A percentile compares a stretch with the other conserved stretches of the same genome.
phyloP scores from a whole-genome alignment of 2,329 filamentous ascomycete species.

The Aspergillus brunneoviolaceus region DNA sequence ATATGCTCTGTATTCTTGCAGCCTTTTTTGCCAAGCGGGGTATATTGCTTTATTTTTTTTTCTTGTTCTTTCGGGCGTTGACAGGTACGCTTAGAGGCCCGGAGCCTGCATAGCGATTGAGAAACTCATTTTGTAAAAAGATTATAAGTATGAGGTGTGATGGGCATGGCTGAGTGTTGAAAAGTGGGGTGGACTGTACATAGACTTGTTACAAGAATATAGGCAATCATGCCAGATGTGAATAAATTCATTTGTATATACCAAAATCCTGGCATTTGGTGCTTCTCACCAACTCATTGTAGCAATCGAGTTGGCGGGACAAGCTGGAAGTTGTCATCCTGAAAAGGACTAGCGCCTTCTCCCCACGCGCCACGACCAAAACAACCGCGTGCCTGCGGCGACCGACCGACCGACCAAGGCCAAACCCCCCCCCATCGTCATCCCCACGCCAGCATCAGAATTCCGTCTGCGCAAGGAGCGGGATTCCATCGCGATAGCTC shows the following conservation, averaged over 20 bases:
- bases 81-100: conserved; percentile 9
- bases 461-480: conserved; percentile 22
- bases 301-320: not conserved
- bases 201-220: conserved; percentile 8
- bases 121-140: conserved; percentile 5
- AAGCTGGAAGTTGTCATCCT: conserved; percentile 15
- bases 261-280: too few species aligned
- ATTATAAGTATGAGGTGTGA: conserved; percentile 4
- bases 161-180: not conserved
- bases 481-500: conserved; percentile 7
- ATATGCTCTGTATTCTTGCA: not conserved
- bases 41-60: not conserved
- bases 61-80: conserved; percentile 10
- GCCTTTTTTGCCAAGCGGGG: not conserved
- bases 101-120: conserved; percentile 15
- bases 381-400: conserved; percentile 38
- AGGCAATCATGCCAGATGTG: not conserved
- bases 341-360: conserved; percentile 33
- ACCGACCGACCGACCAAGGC: conserved; percentile 20
- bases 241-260: not conserved
- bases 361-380: conserved; percentile 43
- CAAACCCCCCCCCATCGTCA: conserved; percentile 18
- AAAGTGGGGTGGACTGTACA: conserved; percentile 3
- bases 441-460: conserved; percentile 15
- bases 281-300: too few species aligned